phyloP scores from a whole-genome alignment of 495 filamentous ascomycete genomes.

The Talaromyces wortmannii region DNA sequence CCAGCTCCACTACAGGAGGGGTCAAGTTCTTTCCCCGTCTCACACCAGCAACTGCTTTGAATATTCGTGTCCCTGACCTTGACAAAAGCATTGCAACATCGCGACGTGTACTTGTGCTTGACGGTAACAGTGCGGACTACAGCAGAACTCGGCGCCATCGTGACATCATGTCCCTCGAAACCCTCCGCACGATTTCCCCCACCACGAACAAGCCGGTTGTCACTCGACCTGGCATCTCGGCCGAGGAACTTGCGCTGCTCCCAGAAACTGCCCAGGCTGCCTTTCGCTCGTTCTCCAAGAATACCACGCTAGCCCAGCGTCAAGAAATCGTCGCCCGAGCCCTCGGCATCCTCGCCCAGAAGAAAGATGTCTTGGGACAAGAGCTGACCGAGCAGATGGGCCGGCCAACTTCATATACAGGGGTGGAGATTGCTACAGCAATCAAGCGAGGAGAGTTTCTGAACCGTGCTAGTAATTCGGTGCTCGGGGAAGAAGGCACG shows the following conservation, averaged over 20 bases:
- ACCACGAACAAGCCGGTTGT: constrained; percentile 73
- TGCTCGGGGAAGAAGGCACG: constrained; percentile 37
- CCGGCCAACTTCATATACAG: constrained; percentile 77
- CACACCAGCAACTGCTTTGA: background rate
- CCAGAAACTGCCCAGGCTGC: constrained; percentile 60
- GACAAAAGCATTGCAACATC: no score
- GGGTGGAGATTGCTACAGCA: constrained; percentile 75
- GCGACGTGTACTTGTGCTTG: background rate
- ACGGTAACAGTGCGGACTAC: background rate
- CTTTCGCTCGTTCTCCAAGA: constrained; percentile 63
- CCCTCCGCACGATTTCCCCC: constrained; percentile 83
- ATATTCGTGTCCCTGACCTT: background rate
- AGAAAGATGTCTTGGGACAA: constrained; percentile 70
- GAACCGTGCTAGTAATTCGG: constrained; percentile 68
- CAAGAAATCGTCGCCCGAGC: constrained; percentile 74
- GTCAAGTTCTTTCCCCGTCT: background rate
- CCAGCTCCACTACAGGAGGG: background rate
- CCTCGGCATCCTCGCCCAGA: constrained; percentile 55
- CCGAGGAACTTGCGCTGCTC: constrained; percentile 57
- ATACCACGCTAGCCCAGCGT: constrained; percentile 55
- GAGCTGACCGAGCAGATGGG: constrained; percentile 95
- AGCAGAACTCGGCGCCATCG: background rate
- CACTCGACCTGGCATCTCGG: constrained; percentile 62
- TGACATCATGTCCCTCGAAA: constrained; percentile 66
- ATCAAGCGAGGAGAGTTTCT: constrained; percentile 75